phyloP scores from a whole-genome alignment of 2,329 filamentous ascomycete genomes.

The Pseudogymnoascus sp. region DNA sequence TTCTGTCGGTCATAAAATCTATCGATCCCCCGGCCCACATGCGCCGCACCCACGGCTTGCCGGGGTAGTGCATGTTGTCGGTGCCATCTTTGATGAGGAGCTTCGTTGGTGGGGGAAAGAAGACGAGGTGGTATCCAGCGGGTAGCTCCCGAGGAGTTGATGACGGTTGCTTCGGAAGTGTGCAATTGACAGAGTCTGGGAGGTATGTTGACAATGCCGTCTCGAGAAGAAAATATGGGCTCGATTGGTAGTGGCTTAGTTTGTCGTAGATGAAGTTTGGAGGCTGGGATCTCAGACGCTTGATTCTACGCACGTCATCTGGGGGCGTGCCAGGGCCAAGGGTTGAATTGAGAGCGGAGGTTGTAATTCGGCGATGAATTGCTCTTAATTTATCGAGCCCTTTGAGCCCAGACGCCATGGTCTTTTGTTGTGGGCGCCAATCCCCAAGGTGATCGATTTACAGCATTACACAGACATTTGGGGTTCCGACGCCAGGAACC shows the following conservation, averaged over 20 bases:
- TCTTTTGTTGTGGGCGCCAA: background rate
- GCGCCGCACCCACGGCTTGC: slow-evolving; percentile 61
- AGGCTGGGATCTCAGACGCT: slow-evolving; percentile 14
- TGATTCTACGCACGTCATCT: background rate
- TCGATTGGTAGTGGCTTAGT: background rate
- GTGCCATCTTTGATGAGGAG: slow-evolving; percentile 74
- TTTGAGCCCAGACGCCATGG: background rate
- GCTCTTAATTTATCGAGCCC: background rate
- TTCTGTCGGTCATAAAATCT: slow-evolving; percentile 37
- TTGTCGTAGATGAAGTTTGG: slow-evolving; percentile 18
- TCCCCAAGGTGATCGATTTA: background rate
- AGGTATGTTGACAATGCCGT: background rate
- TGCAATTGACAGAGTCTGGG: background rate
- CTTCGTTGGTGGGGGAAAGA: slow-evolving; percentile 67
- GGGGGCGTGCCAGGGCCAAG: background rate
- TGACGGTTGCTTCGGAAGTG: background rate
- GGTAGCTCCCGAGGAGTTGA: background rate
- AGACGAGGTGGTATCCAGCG: slow-evolving; percentile 70
- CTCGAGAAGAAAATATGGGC: background rate
- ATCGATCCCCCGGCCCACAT: slow-evolving; percentile 86
- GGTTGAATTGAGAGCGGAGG: background rate
- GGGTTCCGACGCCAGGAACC: background rate
- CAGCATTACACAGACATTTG: background rate
- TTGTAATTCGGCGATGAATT: background rate
- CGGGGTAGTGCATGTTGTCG: slow-evolving; percentile 71